Conservation (phyloP, 2,329 filamentous ascomycete genomes). For the Fusarium nisikadoi region DNA sequence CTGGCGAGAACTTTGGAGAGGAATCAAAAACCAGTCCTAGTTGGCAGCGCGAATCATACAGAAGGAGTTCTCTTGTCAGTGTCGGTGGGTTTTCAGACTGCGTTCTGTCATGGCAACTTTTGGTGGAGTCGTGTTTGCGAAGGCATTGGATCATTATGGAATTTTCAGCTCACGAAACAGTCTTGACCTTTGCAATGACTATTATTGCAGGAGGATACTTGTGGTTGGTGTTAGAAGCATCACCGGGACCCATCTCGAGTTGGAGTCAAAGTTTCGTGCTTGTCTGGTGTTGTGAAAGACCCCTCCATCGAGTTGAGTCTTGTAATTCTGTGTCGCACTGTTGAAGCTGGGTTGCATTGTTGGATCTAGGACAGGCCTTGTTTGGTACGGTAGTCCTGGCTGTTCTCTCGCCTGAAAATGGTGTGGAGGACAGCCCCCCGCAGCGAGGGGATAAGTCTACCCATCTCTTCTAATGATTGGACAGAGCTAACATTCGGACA, state of each 20-base stretch:
- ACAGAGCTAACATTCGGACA: conserved; percentile 45
- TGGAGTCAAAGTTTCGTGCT: conserved; percentile 94
- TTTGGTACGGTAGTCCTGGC: conserved; percentile 57
- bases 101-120: conserved; percentile 32
- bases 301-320: conserved; percentile 6
- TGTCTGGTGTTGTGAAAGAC: conserved; percentile 67
- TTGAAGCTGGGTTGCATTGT: conserved; percentile 31
- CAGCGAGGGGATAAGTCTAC: conserved; percentile 61
- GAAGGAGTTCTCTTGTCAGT: conserved; percentile 65
- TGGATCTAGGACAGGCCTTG: conserved; percentile 42
- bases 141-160: conserved; percentile 23
- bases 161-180: conserved; percentile 26
- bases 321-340: conserved; percentile 21
- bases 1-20: conserved; percentile 64
- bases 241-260: conserved; percentile 86
- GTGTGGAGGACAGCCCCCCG: conserved; percentile 59
- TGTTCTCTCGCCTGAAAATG: conserved; percentile 62
- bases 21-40: conserved; percentile 95
- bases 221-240: conserved; percentile 41
- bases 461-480: conserved; percentile 19
- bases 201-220: not conserved
- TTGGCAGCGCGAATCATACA: conserved; percentile 85
- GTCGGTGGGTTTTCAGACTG: conserved; percentile 16
- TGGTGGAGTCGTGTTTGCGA: conserved; percentile 28
- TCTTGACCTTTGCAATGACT: conserved; percentile 18